Conservation (phyloP, 2,329 filamentous ascomycete species). For the Elsinoe arachidis region DNA sequence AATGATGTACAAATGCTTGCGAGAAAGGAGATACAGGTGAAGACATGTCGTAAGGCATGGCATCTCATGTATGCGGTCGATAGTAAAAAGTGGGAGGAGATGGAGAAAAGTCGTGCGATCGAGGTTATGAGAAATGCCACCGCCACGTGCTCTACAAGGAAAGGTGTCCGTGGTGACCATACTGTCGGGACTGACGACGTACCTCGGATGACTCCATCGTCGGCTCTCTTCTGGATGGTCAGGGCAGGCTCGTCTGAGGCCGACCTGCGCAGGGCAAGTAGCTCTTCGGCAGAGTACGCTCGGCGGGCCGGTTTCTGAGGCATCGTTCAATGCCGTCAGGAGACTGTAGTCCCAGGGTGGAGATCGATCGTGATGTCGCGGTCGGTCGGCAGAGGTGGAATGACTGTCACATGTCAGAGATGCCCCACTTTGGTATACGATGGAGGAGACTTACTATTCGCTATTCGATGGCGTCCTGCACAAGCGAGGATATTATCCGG, state of each 20-base stretch:
- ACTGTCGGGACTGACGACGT: slow-evolving; percentile 14
- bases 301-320: slow-evolving; percentile 23
- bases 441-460: background rate
- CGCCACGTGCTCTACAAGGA: background rate
- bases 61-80: background rate
- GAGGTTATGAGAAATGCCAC: background rate
- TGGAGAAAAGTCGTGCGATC: background rate
- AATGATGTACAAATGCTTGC: slow-evolving; percentile 13
- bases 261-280: slow-evolving; percentile 27
- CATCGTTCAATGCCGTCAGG: slow-evolving; percentile 14
- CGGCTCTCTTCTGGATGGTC: slow-evolving; percentile 29
- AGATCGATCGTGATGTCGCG: background rate
- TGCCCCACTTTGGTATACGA: background rate
- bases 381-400: slow-evolving; percentile 8
- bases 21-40: slow-evolving; percentile 6
- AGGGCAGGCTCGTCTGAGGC: slow-evolving; percentile 28
- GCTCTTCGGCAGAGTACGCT: slow-evolving; percentile 31
- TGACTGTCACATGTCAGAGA: slow-evolving; percentile 7
- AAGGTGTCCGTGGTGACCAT: background rate
- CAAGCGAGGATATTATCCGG: slow-evolving; percentile 7
- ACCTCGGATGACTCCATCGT: slow-evolving; percentile 32
- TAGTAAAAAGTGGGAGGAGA: background rate
- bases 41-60: background rate
- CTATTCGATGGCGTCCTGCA: slow-evolving; percentile 12
- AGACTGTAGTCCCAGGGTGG: slow-evolving; percentile 4